phyloP scores from a whole-genome alignment of 805 yeast species.

The Pichia paraexigua region DNA sequence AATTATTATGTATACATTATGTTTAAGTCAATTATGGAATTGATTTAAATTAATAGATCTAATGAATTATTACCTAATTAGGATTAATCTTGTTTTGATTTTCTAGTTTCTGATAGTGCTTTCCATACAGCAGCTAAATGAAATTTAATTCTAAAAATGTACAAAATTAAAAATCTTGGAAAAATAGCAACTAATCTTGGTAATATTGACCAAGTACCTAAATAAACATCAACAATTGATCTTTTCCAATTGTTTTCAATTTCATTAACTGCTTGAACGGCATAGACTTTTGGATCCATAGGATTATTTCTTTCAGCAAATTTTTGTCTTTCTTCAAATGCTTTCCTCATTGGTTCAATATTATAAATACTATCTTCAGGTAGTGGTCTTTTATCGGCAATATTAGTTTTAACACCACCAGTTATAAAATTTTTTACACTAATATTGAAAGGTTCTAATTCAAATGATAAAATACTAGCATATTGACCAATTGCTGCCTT shows the following conservation, averaged over 20 bases:
- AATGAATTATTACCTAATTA: neutral
- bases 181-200: constrained; percentile 22
- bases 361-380: constrained; percentile 49
- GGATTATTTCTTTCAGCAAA: constrained; percentile 58
- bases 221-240: constrained; percentile 41
- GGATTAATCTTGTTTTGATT: neutral
- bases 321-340: constrained; percentile 42
- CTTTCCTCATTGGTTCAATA: constrained; percentile 40
- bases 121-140: constrained; percentile 29
- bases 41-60: neutral
- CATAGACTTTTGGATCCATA: constrained; percentile 51
- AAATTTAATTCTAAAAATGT: constrained; percentile 26
- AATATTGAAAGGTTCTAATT: constrained; percentile 65
- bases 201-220: constrained; percentile 36
- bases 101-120: constrained; percentile 15
- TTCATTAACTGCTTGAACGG: constrained; percentile 45
- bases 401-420: constrained; percentile 68
- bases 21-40: constrained; percentile 9
- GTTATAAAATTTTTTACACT: constrained; percentile 62
- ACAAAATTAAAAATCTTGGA: constrained; percentile 20
- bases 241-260: constrained; percentile 29
- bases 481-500: constrained; percentile 75
- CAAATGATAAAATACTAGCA: constrained; percentile 54
- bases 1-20: neutral
- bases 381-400: constrained; percentile 56